phyloP scores from a whole-genome alignment of 768 basidiomycete species.

The Podaxis sp. region DNA sequence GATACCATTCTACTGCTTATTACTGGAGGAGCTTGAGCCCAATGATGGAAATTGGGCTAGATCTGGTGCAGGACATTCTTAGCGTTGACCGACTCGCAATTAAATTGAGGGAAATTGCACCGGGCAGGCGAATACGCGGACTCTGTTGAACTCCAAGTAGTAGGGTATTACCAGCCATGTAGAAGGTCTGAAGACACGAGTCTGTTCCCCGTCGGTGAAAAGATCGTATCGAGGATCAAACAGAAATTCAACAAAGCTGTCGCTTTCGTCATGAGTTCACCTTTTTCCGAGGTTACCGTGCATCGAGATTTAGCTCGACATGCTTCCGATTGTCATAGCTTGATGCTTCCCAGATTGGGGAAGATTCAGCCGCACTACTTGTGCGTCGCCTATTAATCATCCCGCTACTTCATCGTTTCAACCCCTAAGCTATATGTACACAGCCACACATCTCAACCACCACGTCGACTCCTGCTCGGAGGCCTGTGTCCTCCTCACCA shows the following conservation, averaged over 20 bases:
- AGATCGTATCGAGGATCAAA: conserved; percentile 54
- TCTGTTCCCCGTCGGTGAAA: conserved; percentile 65
- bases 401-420: neutral
- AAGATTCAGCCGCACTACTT: conserved; percentile 49
- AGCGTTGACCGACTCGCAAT: neutral
- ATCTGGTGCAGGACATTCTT: conserved; percentile 48
- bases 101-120: neutral
- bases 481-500: conserved; percentile 32
- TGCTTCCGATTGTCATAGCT: conserved; percentile 37
- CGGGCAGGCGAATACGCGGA: conserved; percentile 63
- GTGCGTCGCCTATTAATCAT: conserved; percentile 35
- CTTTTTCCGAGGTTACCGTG: neutral
- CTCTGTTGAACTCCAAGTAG: conserved; percentile 47
- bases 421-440: neutral
- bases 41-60: conserved; percentile 84
- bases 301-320: neutral
- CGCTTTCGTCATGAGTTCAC: conserved; percentile 61
- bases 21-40: conserved; percentile 83
- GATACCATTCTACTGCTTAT: conserved; percentile 76
- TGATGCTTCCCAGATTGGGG: conserved; percentile 57
- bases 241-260: conserved; percentile 56
- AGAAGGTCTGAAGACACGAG: conserved; percentile 59
- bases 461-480: conserved; percentile 40
- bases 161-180: conserved; percentile 77
- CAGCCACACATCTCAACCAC: conserved; percentile 52